Conservation (phyloP, 1,284 basidiomycete species). For the Moniliophthora roreri region DNA sequence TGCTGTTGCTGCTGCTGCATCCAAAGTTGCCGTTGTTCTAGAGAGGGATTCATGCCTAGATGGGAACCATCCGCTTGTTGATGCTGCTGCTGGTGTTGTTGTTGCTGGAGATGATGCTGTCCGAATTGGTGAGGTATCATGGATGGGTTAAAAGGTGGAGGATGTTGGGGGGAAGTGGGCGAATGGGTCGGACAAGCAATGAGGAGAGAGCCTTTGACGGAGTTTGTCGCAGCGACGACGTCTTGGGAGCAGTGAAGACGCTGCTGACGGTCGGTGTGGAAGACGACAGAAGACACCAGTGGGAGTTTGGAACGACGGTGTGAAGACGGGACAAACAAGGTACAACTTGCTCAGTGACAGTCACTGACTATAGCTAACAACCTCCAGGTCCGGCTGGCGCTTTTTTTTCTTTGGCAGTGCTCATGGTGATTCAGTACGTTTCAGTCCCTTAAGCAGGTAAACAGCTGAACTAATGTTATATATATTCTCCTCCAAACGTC, state of each 20-base stretch:
- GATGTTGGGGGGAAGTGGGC: not conserved
- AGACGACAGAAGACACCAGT: not conserved
- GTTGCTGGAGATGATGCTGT: slow-evolving; percentile 40
- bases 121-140: slow-evolving; percentile 1
- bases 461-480: no score
- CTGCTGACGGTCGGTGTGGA: not conserved
- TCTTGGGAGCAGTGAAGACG: slow-evolving; percentile 1
- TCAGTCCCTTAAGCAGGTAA: no score
- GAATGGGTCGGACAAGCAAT: not conserved
- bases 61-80: slow-evolving; percentile 37
- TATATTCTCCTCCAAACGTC: no score
- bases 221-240: not conserved
- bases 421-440: no score
- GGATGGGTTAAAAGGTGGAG: not conserved
- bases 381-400: no score
- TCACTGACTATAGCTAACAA: no score
- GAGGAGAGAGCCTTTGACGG: not conserved
- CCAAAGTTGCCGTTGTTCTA: slow-evolving; percentile 55
- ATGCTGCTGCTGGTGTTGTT: slow-evolving; percentile 42
- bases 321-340: no score
- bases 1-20: slow-evolving; percentile 37
- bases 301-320: no score
- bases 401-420: no score
- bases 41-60: slow-evolving; percentile 38
- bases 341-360: no score